These are phyloP conservation scores for Corylus americana DNA, from an alignment of 306 rosid genomes.

Conservation along the genomic window DNA sequence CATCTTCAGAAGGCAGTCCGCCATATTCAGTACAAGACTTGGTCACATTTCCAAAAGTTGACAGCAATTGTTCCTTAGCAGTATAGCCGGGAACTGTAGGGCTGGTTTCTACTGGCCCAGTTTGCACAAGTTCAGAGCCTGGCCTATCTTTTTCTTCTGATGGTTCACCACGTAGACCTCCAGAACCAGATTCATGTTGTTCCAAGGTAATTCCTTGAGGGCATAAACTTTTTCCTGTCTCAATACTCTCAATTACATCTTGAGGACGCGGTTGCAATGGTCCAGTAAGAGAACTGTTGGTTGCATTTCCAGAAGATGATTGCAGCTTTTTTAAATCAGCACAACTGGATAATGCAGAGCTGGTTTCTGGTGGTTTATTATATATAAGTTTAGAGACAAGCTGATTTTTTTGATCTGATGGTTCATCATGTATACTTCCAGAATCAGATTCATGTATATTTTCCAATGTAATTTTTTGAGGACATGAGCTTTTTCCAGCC, in stretches of 20 bases:
- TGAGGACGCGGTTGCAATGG: background rate
- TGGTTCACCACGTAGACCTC: background rate
- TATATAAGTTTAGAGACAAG: constrained; percentile 15
- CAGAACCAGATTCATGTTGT: background rate
- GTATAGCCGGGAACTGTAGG: background rate
- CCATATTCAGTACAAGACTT: background rate
- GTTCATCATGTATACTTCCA: constrained; percentile 17
- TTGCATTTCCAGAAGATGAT: background rate
- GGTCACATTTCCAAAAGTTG: constrained; percentile 5
- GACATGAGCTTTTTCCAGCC: constrained; percentile 29
- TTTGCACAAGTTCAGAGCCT: constrained; percentile 5
- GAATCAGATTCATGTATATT: constrained; percentile 9
- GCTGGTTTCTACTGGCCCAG: background rate
- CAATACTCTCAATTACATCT: background rate
- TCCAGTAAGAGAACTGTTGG: background rate
- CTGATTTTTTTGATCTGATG: constrained; percentile 25
- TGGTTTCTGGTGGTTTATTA: constrained; percentile 25
- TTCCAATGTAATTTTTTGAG: constrained; percentile 18
- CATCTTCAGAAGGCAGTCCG: constrained; percentile 10
- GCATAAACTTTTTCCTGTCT: background rate
- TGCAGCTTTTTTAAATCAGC: background rate
- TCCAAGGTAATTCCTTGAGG: background rate
- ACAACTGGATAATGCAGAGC: constrained; percentile 6
- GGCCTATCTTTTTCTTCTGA: constrained; percentile 4
- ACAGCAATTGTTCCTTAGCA: constrained; percentile 3